Conservation (phyloP, 139 green algal species). For the Micromonas pusilla region DNA sequence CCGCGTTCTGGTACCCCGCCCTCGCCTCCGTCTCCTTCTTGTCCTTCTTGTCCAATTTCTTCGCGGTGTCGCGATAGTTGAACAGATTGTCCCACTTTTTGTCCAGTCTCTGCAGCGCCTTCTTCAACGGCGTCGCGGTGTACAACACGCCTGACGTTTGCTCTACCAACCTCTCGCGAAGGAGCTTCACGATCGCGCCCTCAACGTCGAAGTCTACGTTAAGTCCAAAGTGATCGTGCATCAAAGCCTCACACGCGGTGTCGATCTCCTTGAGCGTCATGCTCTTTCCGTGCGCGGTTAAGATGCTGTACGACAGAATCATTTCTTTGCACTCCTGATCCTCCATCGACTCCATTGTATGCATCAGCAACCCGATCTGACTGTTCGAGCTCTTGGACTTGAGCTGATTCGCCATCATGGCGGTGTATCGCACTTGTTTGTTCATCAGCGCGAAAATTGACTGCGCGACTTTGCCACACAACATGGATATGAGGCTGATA, state of each 20-base stretch:
- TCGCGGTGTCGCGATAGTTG: background rate
- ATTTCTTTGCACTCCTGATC: slow-evolving; percentile 26
- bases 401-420: slow-evolving; percentile 9
- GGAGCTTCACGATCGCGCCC: background rate
- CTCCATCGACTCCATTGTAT: slow-evolving; percentile 1
- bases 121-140: slow-evolving; percentile 4
- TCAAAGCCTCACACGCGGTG: background rate
- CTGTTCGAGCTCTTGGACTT: slow-evolving; percentile 1
- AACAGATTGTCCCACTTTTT: slow-evolving; percentile 21
- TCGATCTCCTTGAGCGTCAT: slow-evolving; percentile 25
- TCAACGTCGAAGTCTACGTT: slow-evolving; percentile 16
- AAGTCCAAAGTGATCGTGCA: background rate
- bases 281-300: background rate
- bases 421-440: background rate
- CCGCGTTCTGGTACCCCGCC: background rate
- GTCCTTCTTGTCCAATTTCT: background rate
- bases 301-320: slow-evolving; percentile 5
- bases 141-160: slow-evolving; percentile 10
- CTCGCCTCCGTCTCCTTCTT: background rate
- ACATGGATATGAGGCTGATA: background rate
- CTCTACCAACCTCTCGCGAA: background rate
- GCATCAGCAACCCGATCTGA: background rate
- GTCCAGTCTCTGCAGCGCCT: slow-evolving; percentile 2
- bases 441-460: background rate
- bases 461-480: background rate